phyloP scores from a whole-genome alignment of 2,329 filamentous ascomycete genomes.

The Knoxdaviesia proteae region DNA sequence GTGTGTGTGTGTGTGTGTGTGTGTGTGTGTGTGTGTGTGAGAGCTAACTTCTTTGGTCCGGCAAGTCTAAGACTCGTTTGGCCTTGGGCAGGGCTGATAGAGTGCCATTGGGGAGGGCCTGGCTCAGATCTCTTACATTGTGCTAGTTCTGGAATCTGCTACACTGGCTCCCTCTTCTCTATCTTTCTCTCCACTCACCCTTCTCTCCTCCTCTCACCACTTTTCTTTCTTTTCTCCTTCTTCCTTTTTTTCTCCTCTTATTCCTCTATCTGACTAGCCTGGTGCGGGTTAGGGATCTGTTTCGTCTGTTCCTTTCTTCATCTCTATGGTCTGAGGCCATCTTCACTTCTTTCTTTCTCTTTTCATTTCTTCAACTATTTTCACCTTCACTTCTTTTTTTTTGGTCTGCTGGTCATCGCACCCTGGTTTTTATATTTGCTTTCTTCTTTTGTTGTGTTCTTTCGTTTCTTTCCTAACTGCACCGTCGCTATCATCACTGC shows the following conservation, averaged over 20 bases:
- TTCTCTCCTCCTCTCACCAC: not conserved
- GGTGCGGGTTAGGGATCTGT: not conserved
- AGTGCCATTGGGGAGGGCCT: too few relatives aligned
- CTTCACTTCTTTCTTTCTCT: not conserved
- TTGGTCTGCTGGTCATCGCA: not conserved
- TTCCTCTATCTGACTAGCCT: not conserved
- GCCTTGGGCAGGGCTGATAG: too few relatives aligned
- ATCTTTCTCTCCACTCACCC: not conserved
- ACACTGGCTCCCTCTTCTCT: too few relatives aligned
- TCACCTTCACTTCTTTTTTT: not conserved
- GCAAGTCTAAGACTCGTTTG: too few relatives aligned
- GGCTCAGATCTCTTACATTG: too few relatives aligned
- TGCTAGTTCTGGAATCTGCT: too few relatives aligned
- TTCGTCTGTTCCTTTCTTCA: not conserved
- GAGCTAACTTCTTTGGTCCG: too few relatives aligned
- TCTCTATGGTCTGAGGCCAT: not conserved
- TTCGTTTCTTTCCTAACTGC: not conserved
- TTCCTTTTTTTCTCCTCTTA: constrained; percentile 1
- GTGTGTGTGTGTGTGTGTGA: too few relatives aligned
- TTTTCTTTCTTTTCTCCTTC: constrained; percentile 1
- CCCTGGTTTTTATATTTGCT: not conserved
- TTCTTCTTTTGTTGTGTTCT: not conserved
- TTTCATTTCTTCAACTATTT: not conserved
- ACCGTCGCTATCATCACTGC: not conserved
- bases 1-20: too few relatives aligned